These are phyloP conservation scores for Backusella australiensis DNA, from an alignment of 192 early-diverging fungal species.

Conservation along the genomic window DNA sequence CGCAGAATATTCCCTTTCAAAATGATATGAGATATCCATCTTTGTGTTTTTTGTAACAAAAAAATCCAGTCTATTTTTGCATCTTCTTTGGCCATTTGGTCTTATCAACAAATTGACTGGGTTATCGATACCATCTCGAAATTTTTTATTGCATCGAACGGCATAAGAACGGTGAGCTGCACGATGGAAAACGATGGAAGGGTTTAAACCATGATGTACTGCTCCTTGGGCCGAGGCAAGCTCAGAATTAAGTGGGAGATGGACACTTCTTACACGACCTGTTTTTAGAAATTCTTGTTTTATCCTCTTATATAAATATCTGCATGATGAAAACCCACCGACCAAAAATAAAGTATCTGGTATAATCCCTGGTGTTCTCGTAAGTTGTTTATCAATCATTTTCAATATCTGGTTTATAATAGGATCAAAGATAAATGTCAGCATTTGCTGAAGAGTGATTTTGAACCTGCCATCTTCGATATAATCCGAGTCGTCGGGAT, in stretches of 20 bases:
- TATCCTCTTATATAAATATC: conserved; percentile 34
- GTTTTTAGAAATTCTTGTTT: conserved; percentile 30
- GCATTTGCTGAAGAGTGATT: not conserved
- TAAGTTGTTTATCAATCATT: conserved; percentile 39
- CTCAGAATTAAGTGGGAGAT: conserved; percentile 34
- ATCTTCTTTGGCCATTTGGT: not conserved
- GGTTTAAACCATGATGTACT: conserved; percentile 36
- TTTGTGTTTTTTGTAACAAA: not conserved
- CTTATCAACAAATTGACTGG: not conserved
- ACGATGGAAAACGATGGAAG: conserved; percentile 23
- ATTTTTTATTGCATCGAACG: conserved; percentile 12
- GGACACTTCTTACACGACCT: conserved; percentile 31
- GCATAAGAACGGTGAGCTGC: conserved; percentile 36
- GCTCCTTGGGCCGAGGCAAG: conserved; percentile 40
- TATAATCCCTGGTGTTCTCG: not conserved
- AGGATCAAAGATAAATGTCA: conserved; percentile 21
- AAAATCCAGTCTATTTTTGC: not conserved
- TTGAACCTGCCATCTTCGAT: not conserved
- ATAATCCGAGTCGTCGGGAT: not conserved
- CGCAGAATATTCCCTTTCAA: not conserved
- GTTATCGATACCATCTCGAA: not conserved
- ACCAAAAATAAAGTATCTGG: conserved; percentile 39
- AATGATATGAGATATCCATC: not conserved
- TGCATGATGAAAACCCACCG: conserved; percentile 33
- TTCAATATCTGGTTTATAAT: conserved; percentile 32